phyloP scores from a whole-genome alignment of 169 alveolate species.

The Miamiensis avidus region DNA sequence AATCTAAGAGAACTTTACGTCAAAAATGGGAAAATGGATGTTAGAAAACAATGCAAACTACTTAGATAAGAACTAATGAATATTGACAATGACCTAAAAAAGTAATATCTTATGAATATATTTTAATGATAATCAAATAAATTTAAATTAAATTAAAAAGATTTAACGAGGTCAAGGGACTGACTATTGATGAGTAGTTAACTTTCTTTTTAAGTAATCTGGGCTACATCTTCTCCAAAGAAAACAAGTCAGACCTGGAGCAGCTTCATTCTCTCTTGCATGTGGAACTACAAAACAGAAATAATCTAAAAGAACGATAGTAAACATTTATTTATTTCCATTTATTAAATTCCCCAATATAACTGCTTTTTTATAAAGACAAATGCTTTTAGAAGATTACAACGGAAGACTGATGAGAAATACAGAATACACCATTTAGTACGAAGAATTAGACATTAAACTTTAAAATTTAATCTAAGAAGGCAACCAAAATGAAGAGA shows the following conservation, averaged over 20 bases:
- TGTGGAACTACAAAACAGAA: not conserved
- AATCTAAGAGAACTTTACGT: not conserved
- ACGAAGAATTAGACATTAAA: no score
- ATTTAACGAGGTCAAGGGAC: not conserved
- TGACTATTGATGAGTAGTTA: not conserved
- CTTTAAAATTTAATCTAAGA: no score
- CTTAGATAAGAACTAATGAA: not conserved
- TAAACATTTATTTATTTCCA: not conserved
- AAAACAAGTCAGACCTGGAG: not conserved
- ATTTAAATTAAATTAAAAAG: not conserved
- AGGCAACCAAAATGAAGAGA: no score
- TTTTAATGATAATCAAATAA: no score
- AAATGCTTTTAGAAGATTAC: not conserved
- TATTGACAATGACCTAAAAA: not conserved
- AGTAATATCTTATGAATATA: not conserved
- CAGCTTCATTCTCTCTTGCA: not conserved
- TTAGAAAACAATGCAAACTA: not conserved
- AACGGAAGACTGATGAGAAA: no score
- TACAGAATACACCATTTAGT: no score
- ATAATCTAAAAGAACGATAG: not conserved
- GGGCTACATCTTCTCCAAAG: not conserved
- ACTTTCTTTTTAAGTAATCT: no score
- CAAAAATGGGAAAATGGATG: not conserved
- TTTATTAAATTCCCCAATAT: no score
- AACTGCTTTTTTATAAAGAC: not conserved